Base-by-base conservation (phyloP, 257 asterid species). In the Gentiana straminea region DNA sequence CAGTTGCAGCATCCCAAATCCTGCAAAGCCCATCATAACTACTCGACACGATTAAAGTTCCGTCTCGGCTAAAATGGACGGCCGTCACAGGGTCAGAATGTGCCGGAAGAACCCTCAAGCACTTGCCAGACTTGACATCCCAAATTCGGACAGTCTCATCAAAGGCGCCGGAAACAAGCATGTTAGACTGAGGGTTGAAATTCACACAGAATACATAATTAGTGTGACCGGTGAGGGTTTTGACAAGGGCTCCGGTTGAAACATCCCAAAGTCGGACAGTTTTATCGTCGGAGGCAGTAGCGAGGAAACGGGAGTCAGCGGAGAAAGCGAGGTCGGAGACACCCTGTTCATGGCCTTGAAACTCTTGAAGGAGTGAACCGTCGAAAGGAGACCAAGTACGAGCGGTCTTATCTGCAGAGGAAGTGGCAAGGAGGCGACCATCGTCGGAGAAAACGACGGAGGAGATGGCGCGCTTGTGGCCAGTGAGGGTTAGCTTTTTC, bases 1-100 rank as follows among this genome's bases (percentile, higher is more conserved):
- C 97, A 34, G 98, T 92, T 10, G 94, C 75, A 60, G 94, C 84
- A 74, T 92, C 94, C 98, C 98, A 88, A 69, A 92, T 81, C 84
- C 97, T 77, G 64, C 98, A 92, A 58, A 92, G 75, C 61, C 98
- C 98, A 74, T 92, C 98, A 58, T 85, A 88, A 57, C 98, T 88
- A 49, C 97, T 84, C 13, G 94, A 77, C 3, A 88, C 95, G 33
- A 92, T 88, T 69, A 83, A 38, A 7, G 89, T 65, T 3, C 99
- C 99, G 33, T 92, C 99, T 71, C 84, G 68, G 62, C 82, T 89
- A 65, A 80, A 92, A 68, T 79, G 61, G 24, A 88, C 95, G 7
- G 94, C 85, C 8, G 95, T 92, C 2, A 92, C 97, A 0, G 97
- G 95, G 56, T 92, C 97, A 0, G 97, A 88, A 68, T 88, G 99